Base-by-base conservation (phyloP, 2,329 filamentous ascomycete genomes). In the Didymella glomerata region DNA sequence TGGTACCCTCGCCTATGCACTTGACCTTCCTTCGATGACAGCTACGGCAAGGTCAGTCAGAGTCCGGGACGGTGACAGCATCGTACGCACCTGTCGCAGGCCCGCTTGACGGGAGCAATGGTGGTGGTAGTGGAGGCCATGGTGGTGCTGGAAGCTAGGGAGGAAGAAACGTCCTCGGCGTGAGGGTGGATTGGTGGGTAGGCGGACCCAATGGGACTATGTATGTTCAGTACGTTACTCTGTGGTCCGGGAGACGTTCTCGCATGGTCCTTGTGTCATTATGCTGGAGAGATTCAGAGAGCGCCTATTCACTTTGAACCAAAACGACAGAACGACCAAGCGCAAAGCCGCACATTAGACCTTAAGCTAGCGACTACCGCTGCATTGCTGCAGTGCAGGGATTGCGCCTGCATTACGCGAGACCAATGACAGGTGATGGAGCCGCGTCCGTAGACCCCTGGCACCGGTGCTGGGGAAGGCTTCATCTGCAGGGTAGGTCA, bases 21-120 rank as follows among this genome's bases (percentile, higher is more conserved):
- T 82, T 82, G 58, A 83, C 80, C 68, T 83, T 83, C 45, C 81
- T 76, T 53, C 80, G 72, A 65, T 83, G 81, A 63, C 81, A 82
- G 71, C 74, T 77, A 62, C 48, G 13, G 61, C 62, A 54, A 63
- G 64, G 62, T 55, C 44, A 53, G 62, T 46, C 41, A n/a, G 63
- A 40, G 40, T 47, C 57, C 44, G 47, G 51, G 46, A 49, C 16
- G 27, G 16, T 18, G 47, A 48, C 47, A 36, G 24, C 36, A 40
- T 32, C 13, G 32, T 53, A 72, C 75, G 61, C 62, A 79, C 77
- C 76, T 78, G 65, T 79, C 77, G 71, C 77, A 79, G 55, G 77
- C 77, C 68, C 77, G 69, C 67, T 79, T 79, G 53, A 77, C 74
- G 40, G 75, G 75, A 65, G 76, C 65, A 49, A 76, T 71, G 44